Evolutionary conservation across 1,284 basidiomycete species (phyloP).

Genomic region (Lignosus rhinocerotis): DNA sequence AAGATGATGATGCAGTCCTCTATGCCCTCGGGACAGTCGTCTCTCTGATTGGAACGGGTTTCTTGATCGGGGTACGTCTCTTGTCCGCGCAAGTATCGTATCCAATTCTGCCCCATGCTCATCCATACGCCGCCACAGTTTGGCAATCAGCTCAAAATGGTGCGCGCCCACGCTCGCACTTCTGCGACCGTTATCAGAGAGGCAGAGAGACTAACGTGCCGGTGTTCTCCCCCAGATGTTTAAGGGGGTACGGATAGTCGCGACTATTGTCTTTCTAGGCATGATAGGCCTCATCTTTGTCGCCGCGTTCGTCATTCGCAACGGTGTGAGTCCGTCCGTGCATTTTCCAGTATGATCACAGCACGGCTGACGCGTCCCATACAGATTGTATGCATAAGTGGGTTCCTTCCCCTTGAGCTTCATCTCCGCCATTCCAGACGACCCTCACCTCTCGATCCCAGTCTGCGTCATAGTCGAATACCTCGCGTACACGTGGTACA

Average conservation of each 20-base stretch:
- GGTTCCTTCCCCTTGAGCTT: conserved; percentile 23
- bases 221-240: conserved; percentile 73
- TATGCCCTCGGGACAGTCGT: conserved; percentile 85
- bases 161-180: conserved; percentile 33
- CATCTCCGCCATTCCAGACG: conserved; percentile 11
- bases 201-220: conserved; percentile 9
- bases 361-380: conserved; percentile 3
- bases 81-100: not conserved
- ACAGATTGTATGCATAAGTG: conserved; percentile 52
- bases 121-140: conserved; percentile 49
- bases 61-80: conserved; percentile 76
- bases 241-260: conserved; percentile 86
- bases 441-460: conserved; percentile 30
- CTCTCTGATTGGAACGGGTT: conserved; percentile 86
- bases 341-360: not conserved
- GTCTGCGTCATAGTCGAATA: conserved; percentile 88
- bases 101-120: not conserved
- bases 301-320: conserved; percentile 73
- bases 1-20: conserved; percentile 52
- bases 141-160: conserved; percentile 76
- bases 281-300: conserved; percentile 81
- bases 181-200: not conserved
- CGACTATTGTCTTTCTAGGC: conserved; percentile 77
- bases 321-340: conserved; percentile 50
- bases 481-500: conserved; percentile 85